Percentiles rank a stretch among this genome's conserved stretches.
These are phyloP conservation scores for Chlorella sp. DNA, from an alignment of 139 green algal genomes.

Conservation along the genomic window DNA sequence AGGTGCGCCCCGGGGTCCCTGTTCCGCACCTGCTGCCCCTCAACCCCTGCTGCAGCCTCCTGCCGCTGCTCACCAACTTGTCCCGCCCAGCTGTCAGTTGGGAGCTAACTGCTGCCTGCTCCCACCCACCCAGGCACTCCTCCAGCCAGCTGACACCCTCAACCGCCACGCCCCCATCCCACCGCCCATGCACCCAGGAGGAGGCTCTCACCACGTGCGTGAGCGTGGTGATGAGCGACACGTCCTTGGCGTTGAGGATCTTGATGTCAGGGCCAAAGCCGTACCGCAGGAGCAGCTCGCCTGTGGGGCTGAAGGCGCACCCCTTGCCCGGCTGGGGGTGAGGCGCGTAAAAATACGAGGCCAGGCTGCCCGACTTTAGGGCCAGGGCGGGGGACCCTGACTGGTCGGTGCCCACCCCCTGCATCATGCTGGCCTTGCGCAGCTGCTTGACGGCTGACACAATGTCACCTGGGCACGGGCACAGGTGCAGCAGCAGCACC, in stretches of 20 bases:
- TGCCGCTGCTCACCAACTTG: no score
- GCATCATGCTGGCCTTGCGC: conserved; percentile 12
- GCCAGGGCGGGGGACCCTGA: background rate
- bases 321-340: conserved; percentile 18
- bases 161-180: no score
- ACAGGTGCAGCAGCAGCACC: background rate
- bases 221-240: conserved; percentile 10
- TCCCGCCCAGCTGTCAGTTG: no score
- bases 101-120: no score
- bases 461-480: conserved; percentile 4
- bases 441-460: conserved; percentile 17
- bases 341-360: conserved; percentile 13
- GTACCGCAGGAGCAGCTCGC: conserved; percentile 16
- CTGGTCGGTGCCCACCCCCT: background rate
- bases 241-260: conserved; percentile 14
- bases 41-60: background rate
- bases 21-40: conserved; percentile 10
- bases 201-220: background rate
- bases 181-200: background rate
- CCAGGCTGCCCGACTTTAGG: conserved; percentile 1
- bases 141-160: no score
- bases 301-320: conserved; percentile 16
- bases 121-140: no score
- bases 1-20: no score
- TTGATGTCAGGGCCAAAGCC: conserved; percentile 21